Percentiles rank a stretch among this genome's conserved stretches.
Evolutionary conservation across 2,329 filamentous ascomycete genomes (phyloP).

Genomic region (Penicillium sp.): DNA sequence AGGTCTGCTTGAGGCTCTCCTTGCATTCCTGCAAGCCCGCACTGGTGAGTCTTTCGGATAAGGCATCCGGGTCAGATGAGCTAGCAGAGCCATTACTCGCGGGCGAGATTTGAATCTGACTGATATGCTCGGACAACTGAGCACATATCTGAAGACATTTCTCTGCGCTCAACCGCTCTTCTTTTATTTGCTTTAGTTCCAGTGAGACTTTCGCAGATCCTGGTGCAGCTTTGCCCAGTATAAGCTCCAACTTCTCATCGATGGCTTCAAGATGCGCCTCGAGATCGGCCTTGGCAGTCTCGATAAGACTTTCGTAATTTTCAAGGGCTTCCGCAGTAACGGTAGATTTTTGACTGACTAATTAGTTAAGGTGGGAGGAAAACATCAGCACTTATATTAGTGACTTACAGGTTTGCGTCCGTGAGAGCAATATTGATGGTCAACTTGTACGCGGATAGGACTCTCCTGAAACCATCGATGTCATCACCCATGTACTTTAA

Average conservation of each 20-base stretch:
- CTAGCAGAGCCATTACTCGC: slow-evolving; percentile 24
- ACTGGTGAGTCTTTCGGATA: slow-evolving; percentile 37
- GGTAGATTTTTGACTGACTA: slow-evolving; percentile 37
- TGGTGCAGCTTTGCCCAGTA: slow-evolving; percentile 19
- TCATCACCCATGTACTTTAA: slow-evolving; percentile 52
- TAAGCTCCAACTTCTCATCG: slow-evolving; percentile 32
- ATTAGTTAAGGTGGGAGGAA: slow-evolving; percentile 18
- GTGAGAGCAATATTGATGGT: slow-evolving; percentile 50
- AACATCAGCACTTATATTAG: background rate
- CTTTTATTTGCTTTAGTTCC: background rate
- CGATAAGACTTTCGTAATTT: slow-evolving; percentile 32
- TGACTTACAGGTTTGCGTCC: slow-evolving; percentile 47
- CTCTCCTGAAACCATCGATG: slow-evolving; percentile 47
- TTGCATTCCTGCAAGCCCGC: slow-evolving; percentile 44
- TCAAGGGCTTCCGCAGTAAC: slow-evolving; percentile 35
- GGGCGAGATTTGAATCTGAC: slow-evolving; percentile 30
- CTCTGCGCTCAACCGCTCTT: slow-evolving; percentile 34
- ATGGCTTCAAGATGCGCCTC: slow-evolving; percentile 35
- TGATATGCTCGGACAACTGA: slow-evolving; percentile 35
- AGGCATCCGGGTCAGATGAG: slow-evolving; percentile 14
- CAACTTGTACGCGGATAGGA: slow-evolving; percentile 50
- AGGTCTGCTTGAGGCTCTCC: slow-evolving; percentile 33
- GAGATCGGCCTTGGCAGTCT: slow-evolving; percentile 32
- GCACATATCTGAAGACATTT: slow-evolving; percentile 39
- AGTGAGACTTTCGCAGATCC: slow-evolving; percentile 15